Conservation (phyloP, 306 rosid species). For the Vigna unguiculata region DNA sequence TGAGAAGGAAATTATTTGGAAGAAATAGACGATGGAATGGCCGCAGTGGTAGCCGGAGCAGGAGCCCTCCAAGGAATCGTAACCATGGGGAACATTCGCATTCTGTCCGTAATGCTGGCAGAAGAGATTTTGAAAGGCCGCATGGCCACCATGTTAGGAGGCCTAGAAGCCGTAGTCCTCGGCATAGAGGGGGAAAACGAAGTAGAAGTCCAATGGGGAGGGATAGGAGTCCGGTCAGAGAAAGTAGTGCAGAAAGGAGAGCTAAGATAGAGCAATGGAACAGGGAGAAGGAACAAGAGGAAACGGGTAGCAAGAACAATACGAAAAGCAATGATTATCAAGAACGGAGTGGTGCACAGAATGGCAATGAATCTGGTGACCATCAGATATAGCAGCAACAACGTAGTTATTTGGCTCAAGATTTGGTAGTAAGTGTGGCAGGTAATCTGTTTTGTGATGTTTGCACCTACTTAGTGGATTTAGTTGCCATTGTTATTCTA, state of each 20-base stretch:
- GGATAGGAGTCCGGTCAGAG: slow-evolving; percentile 80
- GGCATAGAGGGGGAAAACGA: slow-evolving; percentile 64
- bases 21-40: slow-evolving; percentile 77
- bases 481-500: slow-evolving; percentile 36
- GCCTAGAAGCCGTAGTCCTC: slow-evolving; percentile 97
- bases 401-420: slow-evolving; percentile 38
- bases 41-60: slow-evolving; percentile 79
- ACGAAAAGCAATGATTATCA: slow-evolving; percentile 52
- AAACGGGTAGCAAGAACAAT: slow-evolving; percentile 52
- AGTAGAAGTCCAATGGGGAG: slow-evolving; percentile 89
- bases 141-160: slow-evolving; percentile 70
- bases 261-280: slow-evolving; percentile 98
- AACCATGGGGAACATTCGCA: slow-evolving; percentile 76
- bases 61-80: slow-evolving; percentile 83
- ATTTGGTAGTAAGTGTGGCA: slow-evolving; percentile 39
- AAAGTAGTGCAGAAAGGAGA: slow-evolving; percentile 92
- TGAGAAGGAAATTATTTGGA: slow-evolving; percentile 86
- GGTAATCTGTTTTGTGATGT: slow-evolving; percentile 51
- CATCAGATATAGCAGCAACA: slow-evolving; percentile 55
- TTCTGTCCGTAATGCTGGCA: slow-evolving; percentile 66
- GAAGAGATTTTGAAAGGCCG: slow-evolving; percentile 84
- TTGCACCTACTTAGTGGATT: slow-evolving; percentile 41
- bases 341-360: slow-evolving; percentile 50
- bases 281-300: slow-evolving; percentile 74
- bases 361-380: slow-evolving; percentile 59